These are phyloP conservation scores for Gymnopus androsaceus DNA, from an alignment of 1,284 basidiomycete genomes.

Conservation along the genomic window DNA sequence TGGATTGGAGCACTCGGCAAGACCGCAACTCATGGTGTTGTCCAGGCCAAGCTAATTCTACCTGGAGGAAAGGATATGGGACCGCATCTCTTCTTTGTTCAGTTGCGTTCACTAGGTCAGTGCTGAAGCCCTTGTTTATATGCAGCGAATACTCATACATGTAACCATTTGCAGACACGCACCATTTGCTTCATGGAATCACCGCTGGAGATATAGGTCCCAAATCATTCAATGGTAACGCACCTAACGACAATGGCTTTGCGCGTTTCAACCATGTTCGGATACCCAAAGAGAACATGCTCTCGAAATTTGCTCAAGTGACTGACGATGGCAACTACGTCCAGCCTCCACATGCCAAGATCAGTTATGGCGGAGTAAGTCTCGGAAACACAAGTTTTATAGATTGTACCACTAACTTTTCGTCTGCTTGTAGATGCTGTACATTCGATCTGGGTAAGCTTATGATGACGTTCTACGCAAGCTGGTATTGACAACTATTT, in stretches of 20 bases:
- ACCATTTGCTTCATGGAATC: constrained; percentile 64
- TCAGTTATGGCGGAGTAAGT: constrained; percentile 77
- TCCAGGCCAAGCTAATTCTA: constrained; percentile 77
- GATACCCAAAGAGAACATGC: constrained; percentile 77
- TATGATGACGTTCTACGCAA: background rate
- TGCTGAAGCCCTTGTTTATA: no score
- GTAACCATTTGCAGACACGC: constrained; percentile 46
- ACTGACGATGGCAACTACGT: constrained; percentile 69
- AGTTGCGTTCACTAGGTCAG: constrained; percentile 61
- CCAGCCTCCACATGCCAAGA: constrained; percentile 70
- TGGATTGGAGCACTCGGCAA: constrained; percentile 78
- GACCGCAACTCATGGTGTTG: constrained; percentile 76
- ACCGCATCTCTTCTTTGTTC: constrained; percentile 78
- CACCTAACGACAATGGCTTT: constrained; percentile 71
- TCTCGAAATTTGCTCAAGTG: constrained; percentile 73
- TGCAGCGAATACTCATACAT: background rate
- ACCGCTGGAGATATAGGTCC: constrained; percentile 80
- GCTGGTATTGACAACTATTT: background rate
- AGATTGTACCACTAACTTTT: constrained; percentile 6
- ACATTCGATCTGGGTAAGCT: constrained; percentile 61
- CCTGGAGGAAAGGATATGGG: constrained; percentile 65
- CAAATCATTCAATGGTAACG: constrained; percentile 59
- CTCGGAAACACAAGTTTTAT: background rate
- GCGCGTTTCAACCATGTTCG: constrained; percentile 69
- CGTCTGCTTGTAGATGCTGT: constrained; percentile 60